Percentiles rank a stretch among this genome's conserved stretches.
Conservation (phyloP, 1,139 yeast species). For the Scheffersomyces titani region DNA sequence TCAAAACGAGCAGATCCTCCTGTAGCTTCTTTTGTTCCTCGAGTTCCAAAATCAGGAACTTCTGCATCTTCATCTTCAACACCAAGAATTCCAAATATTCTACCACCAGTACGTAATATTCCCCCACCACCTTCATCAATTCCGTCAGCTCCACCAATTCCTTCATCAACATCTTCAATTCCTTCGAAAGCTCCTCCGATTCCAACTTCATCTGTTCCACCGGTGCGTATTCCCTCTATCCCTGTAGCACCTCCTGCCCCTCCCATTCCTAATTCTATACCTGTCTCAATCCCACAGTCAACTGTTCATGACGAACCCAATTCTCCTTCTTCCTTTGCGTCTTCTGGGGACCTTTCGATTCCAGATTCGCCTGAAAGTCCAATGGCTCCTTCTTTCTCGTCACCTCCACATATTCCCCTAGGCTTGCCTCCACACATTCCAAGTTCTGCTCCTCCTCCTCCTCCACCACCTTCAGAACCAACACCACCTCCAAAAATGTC, state of each 20-base stretch:
- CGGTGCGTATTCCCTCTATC: constrained; percentile 8
- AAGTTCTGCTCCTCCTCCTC: constrained; percentile 16
- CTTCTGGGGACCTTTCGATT: neutral
- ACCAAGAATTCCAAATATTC: constrained; percentile 7
- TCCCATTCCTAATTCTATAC: constrained; percentile 8
- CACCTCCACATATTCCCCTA: constrained; percentile 9
- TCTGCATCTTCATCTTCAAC: constrained; percentile 12
- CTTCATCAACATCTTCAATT: constrained; percentile 8
- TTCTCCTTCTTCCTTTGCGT: constrained; percentile 5
- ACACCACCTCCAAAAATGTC: constrained; percentile 7
- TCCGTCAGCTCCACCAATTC: constrained; percentile 9
- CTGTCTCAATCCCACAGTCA: constrained; percentile 7
- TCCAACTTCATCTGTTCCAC: constrained; percentile 7
- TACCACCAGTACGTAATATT: constrained; percentile 7
- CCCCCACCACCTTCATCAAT: constrained; percentile 8
- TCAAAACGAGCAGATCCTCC: neutral
- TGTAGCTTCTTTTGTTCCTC: constrained; percentile 5
- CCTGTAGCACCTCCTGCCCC: constrained; percentile 10
- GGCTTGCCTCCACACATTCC: constrained; percentile 6
- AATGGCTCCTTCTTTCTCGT: constrained; percentile 10
- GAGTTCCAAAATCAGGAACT: constrained; percentile 5
- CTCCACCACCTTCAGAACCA: constrained; percentile 8
- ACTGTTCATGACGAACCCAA: constrained; percentile 8
- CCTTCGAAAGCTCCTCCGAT: constrained; percentile 12
- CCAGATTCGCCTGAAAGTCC: constrained; percentile 1